These are phyloP conservation scores for Colletotrichum sp. DNA, from an alignment of 2,329 filamentous ascomycete species.

Conservation along the genomic window DNA sequence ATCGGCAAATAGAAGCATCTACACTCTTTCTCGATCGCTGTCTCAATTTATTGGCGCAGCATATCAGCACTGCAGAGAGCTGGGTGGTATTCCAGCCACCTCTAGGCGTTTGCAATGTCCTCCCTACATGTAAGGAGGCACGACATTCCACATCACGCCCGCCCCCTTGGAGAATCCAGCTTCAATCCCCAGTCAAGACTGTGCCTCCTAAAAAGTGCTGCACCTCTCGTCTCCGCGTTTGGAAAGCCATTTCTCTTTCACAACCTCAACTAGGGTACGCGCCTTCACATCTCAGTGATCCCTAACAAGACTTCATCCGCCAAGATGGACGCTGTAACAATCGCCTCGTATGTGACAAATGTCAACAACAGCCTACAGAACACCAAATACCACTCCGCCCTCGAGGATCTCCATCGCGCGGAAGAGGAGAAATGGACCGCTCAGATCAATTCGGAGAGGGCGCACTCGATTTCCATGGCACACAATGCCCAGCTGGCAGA, in stretches of 20 bases:
- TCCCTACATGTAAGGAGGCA: not conserved
- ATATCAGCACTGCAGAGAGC: not conserved
- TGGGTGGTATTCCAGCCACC: not conserved
- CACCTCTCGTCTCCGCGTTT: not conserved
- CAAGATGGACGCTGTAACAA: not conserved
- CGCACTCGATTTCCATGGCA: fast-evolving
- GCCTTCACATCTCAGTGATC: not conserved
- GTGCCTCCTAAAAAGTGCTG: not conserved
- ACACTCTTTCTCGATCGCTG: fast-evolving
- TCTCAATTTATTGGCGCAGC: not conserved
- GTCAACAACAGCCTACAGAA: not conserved
- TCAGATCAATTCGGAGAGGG: not conserved
- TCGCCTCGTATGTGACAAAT: not conserved
- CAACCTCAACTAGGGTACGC: not conserved
- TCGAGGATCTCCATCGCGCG: not conserved
- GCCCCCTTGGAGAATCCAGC: not conserved
- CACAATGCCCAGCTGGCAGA: not conserved
- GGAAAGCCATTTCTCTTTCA: fast-evolving
- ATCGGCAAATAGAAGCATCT: fast-evolving
- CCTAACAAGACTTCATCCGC: not conserved
- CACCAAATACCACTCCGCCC: not conserved
- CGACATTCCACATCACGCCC: not conserved
- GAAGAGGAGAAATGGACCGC: not conserved
- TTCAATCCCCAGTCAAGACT: not conserved
- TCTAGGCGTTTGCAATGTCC: fast-evolving